Evolutionary conservation across 2,329 filamentous ascomycete genomes (phyloP), one percentile per base, ranked within the genome.

Genomic region (Emmonsiellopsis sp.): DNA sequence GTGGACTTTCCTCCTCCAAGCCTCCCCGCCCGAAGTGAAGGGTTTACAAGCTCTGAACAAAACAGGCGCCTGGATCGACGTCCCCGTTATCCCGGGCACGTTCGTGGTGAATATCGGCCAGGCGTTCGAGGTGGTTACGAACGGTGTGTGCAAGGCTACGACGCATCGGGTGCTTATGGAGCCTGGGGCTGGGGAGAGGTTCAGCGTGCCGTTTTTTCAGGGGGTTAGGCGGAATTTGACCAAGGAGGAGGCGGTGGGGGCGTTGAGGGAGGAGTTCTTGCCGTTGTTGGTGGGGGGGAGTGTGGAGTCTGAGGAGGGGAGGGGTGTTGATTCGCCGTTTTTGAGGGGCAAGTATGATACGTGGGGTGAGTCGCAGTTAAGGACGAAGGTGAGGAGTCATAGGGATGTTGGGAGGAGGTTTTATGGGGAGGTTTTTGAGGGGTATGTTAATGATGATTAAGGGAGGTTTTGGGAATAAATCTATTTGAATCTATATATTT

Each of bases 1-100:
- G 79, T 80, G 81, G 70, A 84, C 82, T 0, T 84, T 85, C 57
- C 73, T 85, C 3, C 74, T 82, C 1, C 82, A 85, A 62, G 78
- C 80, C 6, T 80, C 77, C 0, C 73, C 76, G 2, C 75, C 79
- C 3, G 67, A 73, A 8, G 68, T 76, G 1, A 63, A 72, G 40
- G 74, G 74, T 0, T 63, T 76, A 2, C 70, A 76, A 57, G 73
- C 70, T 0, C 61, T 76, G 8, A 73, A 70, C 55, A 70, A 70
- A 32, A 58, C 63, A 2, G 73, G 72, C 0, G 61, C 65, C 30
- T 76, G 72, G 73, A 67, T 75, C 26, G 65, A 70, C 46, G 71
- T 68, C 7, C 62, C 63, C 26, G 68, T 67, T 0, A 63, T 73
- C 7, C 61, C 66, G 2, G 70, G 67, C 1, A 69, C 71, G 0